These are phyloP conservation scores for Eucalyptus viminalis DNA, from an alignment of 345 rosid species.

Conservation along the genomic window DNA sequence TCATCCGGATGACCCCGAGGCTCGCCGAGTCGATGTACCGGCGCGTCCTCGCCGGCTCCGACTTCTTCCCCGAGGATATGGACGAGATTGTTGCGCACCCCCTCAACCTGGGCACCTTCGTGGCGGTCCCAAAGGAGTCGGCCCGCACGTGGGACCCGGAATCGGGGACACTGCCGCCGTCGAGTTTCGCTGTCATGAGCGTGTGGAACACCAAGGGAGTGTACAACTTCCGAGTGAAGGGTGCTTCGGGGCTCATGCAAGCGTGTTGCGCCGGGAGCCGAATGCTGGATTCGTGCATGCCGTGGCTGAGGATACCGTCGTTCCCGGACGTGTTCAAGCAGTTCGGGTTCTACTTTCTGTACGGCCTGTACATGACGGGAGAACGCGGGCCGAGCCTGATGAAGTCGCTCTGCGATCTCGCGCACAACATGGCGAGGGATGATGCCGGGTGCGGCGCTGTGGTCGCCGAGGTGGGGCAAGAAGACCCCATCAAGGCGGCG, in stretches of 20 bases:
- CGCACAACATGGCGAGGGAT: slow-evolving; percentile 49
- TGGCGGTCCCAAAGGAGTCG: slow-evolving; percentile 31
- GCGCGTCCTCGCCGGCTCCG: slow-evolving; percentile 21
- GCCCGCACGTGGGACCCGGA: slow-evolving; percentile 16
- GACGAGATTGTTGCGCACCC: slow-evolving; percentile 21
- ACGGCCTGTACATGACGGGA: slow-evolving; percentile 66
- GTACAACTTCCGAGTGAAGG: slow-evolving; percentile 49
- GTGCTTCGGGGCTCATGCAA: slow-evolving; percentile 29
- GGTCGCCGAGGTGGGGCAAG: slow-evolving; percentile 43
- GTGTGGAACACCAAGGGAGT: slow-evolving; percentile 73
- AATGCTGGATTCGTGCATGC: slow-evolving; percentile 52
- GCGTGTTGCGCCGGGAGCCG: slow-evolving; percentile 44
- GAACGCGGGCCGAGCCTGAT: slow-evolving; percentile 28
- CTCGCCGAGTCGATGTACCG: slow-evolving; percentile 30
- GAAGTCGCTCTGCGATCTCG: slow-evolving; percentile 42
- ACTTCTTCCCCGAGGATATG: slow-evolving; percentile 57
- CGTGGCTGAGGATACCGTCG: slow-evolving; percentile 63
- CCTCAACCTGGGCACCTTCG: slow-evolving; percentile 57
- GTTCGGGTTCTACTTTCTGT: slow-evolving; percentile 53
- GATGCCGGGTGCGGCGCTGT: slow-evolving; percentile 62
- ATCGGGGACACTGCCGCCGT: slow-evolving; percentile 13
- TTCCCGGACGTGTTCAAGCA: slow-evolving; percentile 49
- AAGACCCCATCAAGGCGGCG: slow-evolving; percentile 34
- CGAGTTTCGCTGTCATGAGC: slow-evolving; percentile 41
- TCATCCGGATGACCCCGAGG: slow-evolving; percentile 11